Conservation (phyloP, 2,329 filamentous ascomycete species). For the Bisporella sp. region DNA sequence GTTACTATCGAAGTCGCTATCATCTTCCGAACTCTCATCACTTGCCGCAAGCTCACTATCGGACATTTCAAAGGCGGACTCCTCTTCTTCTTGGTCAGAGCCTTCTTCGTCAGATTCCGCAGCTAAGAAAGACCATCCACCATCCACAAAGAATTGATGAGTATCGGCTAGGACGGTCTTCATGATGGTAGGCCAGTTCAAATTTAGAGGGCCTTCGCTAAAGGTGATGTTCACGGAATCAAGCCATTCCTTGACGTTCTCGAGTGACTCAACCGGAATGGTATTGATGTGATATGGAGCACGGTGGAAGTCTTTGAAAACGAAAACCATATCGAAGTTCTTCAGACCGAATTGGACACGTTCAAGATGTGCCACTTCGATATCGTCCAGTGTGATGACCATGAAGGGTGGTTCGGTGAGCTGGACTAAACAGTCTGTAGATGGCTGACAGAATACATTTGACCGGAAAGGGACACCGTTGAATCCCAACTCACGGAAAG, state of each 20-base stretch:
- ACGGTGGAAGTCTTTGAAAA: slow-evolving; percentile 96
- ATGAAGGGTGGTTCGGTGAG: slow-evolving; percentile 95
- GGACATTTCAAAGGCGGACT: slow-evolving; percentile 85
- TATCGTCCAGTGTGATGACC: slow-evolving; percentile 90
- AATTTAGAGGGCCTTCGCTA: slow-evolving; percentile 88
- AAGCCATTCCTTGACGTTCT: slow-evolving; percentile 95
- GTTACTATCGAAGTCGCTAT: slow-evolving; percentile 90
- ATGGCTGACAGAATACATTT: slow-evolving; percentile 92
- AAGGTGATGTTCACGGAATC: slow-evolving; percentile 93
- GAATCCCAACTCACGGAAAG: slow-evolving; percentile 93
- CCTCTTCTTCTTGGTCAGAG: slow-evolving; percentile 72
- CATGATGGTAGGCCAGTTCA: slow-evolving; percentile 99
- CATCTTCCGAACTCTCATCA: slow-evolving; percentile 79
- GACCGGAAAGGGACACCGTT: slow-evolving; percentile 93
- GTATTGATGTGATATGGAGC: slow-evolving; percentile 93
- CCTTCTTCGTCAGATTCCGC: slow-evolving; percentile 84
- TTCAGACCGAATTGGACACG: slow-evolving; percentile 95
- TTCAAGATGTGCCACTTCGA: slow-evolving; percentile 93
- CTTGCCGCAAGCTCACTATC: slow-evolving; percentile 69
- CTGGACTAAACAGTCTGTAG: slow-evolving; percentile 94
- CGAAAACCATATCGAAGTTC: slow-evolving; percentile 97
- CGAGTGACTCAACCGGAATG: slow-evolving; percentile 89
- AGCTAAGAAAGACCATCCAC: slow-evolving; percentile 89
- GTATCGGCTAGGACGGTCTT: slow-evolving; percentile 95
- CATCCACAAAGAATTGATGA: slow-evolving; percentile 90